Base-by-base conservation (phyloP, 2,329 filamentous ascomycete species). In the Chrysoporthe cubensis region DNA sequence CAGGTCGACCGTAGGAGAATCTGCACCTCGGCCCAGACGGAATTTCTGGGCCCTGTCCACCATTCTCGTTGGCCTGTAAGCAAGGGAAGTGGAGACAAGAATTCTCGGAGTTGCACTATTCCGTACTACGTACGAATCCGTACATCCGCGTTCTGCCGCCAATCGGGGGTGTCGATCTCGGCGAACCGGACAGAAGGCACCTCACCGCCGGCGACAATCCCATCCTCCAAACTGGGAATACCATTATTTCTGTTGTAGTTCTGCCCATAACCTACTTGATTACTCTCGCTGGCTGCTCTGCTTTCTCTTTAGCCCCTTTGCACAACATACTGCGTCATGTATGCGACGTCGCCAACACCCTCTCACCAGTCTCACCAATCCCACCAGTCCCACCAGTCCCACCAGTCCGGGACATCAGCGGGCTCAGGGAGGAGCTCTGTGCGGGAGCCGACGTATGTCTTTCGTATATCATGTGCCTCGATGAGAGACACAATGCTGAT, bases 311-410 rank as follows among this genome's bases (percentile, higher is more conserved):
- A 32, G 1, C 21, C 32, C 13, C 21, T 54, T 54, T 26, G 13
- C 50, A 54, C 32, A 13, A 54, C 21, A 7, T 34, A 34, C 26
- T 21, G 7, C 57, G 37, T 26, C 57, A 60, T 60, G 57, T 40
- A 60, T 13, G 34, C 34, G 4, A 43, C 42, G 42, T 60, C 57
- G 42, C 57, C 57, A 60, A n/a, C 57, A 60, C 57, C 57, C 8
- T 60, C 57, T 11, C 57, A 60, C n/a, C 57, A 43, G n/a, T 60
- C 57, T 34, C 50, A 54, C 13, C 50, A 54, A 6, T 54, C 50
- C 50, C 50, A 54, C 14, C 50, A 54, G 4, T 54, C 50, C 26
- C 50, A 54, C 13, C 11, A 32, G 40, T 60, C 57, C 9, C 57
- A 60, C 5, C 57, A 26, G 8, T 60, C 57, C 11, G 37, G 57